Base-by-base conservation (phyloP, 768 basidiomycete species). In the Phanerochaete carnosa region DNA sequence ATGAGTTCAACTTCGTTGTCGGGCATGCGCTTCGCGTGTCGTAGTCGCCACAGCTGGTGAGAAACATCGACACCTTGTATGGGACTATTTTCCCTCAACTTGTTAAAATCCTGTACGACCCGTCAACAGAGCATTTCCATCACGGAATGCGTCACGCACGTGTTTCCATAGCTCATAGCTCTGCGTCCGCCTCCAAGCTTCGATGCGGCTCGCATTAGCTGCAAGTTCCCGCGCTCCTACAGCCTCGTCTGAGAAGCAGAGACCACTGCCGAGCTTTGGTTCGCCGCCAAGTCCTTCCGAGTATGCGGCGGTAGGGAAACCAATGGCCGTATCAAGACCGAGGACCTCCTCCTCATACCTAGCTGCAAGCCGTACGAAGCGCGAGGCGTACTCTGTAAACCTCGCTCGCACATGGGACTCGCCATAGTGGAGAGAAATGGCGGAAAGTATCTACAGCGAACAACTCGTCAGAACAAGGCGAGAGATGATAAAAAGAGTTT, bases 371-470 rank as follows among this genome's bases (percentile, higher is more conserved):
- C 94, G 84, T 33, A 97, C 87, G 71, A 99, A 98, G 1, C 95
- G 86, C 45, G 74, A 73, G 0, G 92, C 86, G 70, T 96, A 98
- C 70, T 98, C 96, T 13, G 89, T 85, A 70, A 98, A 95, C 28
- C 94, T 84, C 66, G 89, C 82, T 11, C 95, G 88, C 9, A 99
- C 92, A 62, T 92, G 78, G 43, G 84, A 79, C 75, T 98, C 97
- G 29, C 95, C 94, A 69, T 90, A 95, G 67, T 97, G 96, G 55
- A 89, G 87, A n/a, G 88, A 83, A 43, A 98, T 95, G 19, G 94
- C 91, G 8, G 88, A 74, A 39, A 88, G 81, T 62, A 98, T 86
- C 95, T 97, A 65, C 19, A 54, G 28, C 23, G 29, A 39, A 13
- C 1, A 64, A 9, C 19, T 16, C 33, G 15, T 7, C 33, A 35